Percentiles rank a stretch among this genome's conserved stretches.
Conservation (phyloP, 2,329 filamentous ascomycete genomes). For the Diplodia mutila region DNA sequence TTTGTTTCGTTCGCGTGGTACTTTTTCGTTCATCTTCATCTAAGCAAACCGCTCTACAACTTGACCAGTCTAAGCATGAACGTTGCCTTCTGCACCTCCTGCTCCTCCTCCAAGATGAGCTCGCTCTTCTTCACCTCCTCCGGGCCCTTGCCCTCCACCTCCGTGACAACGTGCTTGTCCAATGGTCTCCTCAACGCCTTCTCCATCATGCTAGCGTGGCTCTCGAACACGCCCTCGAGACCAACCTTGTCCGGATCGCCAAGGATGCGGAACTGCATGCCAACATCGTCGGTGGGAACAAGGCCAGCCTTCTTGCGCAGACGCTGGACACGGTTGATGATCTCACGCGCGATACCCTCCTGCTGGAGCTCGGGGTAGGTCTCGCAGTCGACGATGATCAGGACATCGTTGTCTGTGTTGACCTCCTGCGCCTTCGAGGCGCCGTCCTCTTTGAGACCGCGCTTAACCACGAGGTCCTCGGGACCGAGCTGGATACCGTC, state of each 20-base stretch:
- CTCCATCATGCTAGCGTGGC: slow-evolving; percentile 70
- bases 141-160: slow-evolving; percentile 61
- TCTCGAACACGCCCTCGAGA: slow-evolving; percentile 69
- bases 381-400: slow-evolving; percentile 85
- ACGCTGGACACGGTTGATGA: slow-evolving; percentile 90
- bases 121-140: slow-evolving; percentile 54
- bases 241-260: slow-evolving; percentile 78
- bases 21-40: slow-evolving; percentile 1
- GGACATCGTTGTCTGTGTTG: slow-evolving; percentile 85
- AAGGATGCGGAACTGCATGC: slow-evolving; percentile 88
- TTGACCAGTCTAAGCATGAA: slow-evolving; percentile 77
- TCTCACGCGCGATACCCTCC: slow-evolving; percentile 87
- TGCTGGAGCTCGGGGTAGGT: slow-evolving; percentile 83
- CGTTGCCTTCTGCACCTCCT: slow-evolving; percentile 81
- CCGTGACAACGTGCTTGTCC: slow-evolving; percentile 67
- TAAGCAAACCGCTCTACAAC: slow-evolving; percentile 45
- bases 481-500: slow-evolving; percentile 82
- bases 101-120: slow-evolving; percentile 79
- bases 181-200: slow-evolving; percentile 78
- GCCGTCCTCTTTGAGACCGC: slow-evolving; percentile 74
- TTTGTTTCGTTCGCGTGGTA: neutral
- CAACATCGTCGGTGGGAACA: slow-evolving; percentile 88
- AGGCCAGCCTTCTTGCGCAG: slow-evolving; percentile 92
- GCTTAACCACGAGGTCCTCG: slow-evolving; percentile 81
- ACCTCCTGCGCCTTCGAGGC: slow-evolving; percentile 77